These are phyloP conservation scores for Paraglomus brasilianum DNA, from an alignment of 192 early-diverging fungal genomes.

Conservation along the genomic window DNA sequence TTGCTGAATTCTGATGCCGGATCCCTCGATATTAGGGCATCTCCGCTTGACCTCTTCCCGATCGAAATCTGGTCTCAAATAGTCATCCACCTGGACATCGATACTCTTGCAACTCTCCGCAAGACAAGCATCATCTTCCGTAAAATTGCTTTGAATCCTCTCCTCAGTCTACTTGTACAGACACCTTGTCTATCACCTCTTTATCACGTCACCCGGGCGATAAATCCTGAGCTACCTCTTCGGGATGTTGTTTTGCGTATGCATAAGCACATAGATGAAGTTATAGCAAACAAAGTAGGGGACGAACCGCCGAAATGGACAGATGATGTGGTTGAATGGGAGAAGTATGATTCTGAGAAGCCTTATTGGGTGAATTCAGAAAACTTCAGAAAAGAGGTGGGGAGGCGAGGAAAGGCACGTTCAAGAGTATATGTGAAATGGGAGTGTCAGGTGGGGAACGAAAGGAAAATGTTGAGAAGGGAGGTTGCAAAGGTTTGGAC, in stretches of 20 bases:
- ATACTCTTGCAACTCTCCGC: background rate
- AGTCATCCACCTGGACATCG: background rate
- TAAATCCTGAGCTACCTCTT: background rate
- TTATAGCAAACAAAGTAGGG: background rate
- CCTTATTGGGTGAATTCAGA: conserved; percentile 2
- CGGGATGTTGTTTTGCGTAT: conserved; percentile 18
- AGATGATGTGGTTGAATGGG: conserved; percentile 29
- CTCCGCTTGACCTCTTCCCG: conserved; percentile 20
- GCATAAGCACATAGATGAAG: conserved; percentile 30
- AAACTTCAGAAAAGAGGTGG: conserved; percentile 23
- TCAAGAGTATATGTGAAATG: conserved; percentile 8
- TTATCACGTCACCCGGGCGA: background rate
- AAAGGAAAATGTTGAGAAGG: conserved; percentile 12
- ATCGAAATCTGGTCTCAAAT: conserved; percentile 28
- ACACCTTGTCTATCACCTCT: background rate
- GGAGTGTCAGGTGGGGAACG: background rate
- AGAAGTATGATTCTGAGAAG: conserved; percentile 1
- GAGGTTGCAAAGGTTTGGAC: conserved; percentile 25
- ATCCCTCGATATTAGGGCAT: too few relatives aligned
- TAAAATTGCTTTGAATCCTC: background rate
- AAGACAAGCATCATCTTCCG: background rate
- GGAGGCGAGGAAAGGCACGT: conserved; percentile 22
- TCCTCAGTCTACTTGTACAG: background rate
- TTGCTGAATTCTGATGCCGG: too few relatives aligned
- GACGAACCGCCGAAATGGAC: conserved; percentile 27